These are phyloP conservation scores for Claviceps quebecensis DNA, from an alignment of 2,329 filamentous ascomycete species.

Conservation along the genomic window DNA sequence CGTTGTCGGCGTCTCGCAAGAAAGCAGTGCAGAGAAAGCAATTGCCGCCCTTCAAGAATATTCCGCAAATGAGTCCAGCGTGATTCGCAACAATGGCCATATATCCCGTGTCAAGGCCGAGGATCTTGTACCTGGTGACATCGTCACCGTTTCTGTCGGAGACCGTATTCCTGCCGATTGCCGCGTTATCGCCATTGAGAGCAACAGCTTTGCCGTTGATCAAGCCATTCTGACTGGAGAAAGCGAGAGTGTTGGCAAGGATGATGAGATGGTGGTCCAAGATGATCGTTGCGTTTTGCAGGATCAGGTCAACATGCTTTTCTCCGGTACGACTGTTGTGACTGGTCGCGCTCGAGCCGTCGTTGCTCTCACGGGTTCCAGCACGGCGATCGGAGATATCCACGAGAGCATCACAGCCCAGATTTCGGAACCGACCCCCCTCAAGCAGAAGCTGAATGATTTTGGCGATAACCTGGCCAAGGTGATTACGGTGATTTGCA, in stretches of 20 bases:
- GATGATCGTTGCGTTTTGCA: conserved; percentile 87
- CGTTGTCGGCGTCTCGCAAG: conserved; percentile 93
- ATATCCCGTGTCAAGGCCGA: conserved; percentile 84
- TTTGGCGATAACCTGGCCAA: conserved; percentile 94
- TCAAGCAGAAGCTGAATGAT: conserved; percentile 98
- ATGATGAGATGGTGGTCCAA: conserved; percentile 47
- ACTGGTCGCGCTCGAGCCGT: conserved; percentile 84
- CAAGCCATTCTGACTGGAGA: conserved; percentile 96
- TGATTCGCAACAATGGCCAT: conserved; percentile 65
- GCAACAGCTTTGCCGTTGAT: conserved; percentile 94
- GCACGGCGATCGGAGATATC: conserved; percentile 94
- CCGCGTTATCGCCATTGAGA: conserved; percentile 75
- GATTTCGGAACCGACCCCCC: conserved; percentile 89
- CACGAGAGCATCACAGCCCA: conserved; percentile 97
- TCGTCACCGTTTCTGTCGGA: conserved; percentile 76
- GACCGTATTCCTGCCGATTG: conserved; percentile 93
- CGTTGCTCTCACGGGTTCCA: conserved; percentile 77
- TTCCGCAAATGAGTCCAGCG: conserved; percentile 94
- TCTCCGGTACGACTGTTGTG: conserved; percentile 95
- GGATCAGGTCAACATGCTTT: conserved; percentile 94
- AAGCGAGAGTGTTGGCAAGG: conserved; percentile 92
- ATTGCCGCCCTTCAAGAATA: conserved; percentile 98
- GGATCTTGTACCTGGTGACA: conserved; percentile 86
- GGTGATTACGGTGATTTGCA: conserved; percentile 93
- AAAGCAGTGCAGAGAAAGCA: conserved; percentile 96